Conservation (phyloP, 2,329 filamentous ascomycete genomes). For the Colletotrichum sp. region DNA sequence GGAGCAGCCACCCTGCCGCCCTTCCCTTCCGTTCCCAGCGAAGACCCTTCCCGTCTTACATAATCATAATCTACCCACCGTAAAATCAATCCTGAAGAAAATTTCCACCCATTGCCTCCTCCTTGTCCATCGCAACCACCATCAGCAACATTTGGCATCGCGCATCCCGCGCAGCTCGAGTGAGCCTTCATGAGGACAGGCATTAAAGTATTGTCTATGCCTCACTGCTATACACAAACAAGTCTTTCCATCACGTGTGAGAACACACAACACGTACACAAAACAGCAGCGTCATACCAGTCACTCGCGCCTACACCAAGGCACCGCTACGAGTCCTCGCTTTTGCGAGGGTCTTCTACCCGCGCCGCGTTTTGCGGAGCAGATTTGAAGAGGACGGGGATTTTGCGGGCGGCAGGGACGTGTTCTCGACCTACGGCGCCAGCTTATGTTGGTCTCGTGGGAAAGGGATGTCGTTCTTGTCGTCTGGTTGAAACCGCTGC, state of each 20-base stretch:
- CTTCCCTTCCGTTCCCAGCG: background rate
- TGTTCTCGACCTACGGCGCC: background rate
- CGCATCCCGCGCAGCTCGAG: background rate
- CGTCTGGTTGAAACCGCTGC: slow-evolving; percentile 35
- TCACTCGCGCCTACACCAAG: slow-evolving; percentile 12
- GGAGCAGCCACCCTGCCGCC: background rate
- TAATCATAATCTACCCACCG: background rate
- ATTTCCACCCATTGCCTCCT: background rate
- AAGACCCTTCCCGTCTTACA: background rate
- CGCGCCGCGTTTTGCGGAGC: slow-evolving; percentile 22
- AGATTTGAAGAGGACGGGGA: slow-evolving; percentile 21
- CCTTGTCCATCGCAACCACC: background rate
- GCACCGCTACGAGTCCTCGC: slow-evolving; percentile 17
- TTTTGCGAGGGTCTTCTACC: slow-evolving; percentile 18
- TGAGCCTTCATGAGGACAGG: background rate
- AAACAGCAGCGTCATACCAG: slow-evolving; percentile 21
- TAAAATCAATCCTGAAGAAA: background rate
- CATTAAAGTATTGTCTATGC: background rate
- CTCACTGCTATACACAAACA: background rate
- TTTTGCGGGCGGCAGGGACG: background rate
- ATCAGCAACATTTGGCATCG: background rate
- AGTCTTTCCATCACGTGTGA: background rate
- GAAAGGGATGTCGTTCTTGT: background rate
- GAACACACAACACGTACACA: background rate
- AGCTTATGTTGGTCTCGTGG: background rate